These are phyloP conservation scores for Staphylotrichum tortipilum DNA, from an alignment of 495 filamentous ascomycete genomes.

Conservation along the genomic window DNA sequence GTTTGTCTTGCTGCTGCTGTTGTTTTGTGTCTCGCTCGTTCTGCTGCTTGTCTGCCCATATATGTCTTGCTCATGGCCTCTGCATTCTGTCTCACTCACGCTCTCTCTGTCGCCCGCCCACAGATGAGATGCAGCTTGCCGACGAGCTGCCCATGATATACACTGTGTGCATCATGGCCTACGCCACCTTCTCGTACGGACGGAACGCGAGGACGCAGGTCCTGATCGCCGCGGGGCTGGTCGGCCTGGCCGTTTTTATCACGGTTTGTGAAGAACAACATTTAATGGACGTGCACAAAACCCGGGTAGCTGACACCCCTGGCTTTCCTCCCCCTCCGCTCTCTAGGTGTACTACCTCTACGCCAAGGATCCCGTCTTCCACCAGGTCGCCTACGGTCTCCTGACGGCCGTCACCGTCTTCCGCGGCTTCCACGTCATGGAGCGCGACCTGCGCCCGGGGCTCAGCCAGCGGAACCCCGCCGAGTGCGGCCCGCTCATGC, in stretches of 20 bases:
- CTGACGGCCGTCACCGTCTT: slow-evolving; percentile 72
- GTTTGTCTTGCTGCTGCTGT: background rate
- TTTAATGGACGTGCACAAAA: too few relatives aligned
- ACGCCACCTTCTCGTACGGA: slow-evolving; percentile 73
- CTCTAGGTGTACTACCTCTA: slow-evolving; percentile 74
- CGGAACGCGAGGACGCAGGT: slow-evolving; percentile 46
- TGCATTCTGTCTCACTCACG: too few relatives aligned
- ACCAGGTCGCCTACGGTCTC: slow-evolving; percentile 79
- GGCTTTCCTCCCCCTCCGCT: too few relatives aligned
- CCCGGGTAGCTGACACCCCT: too few relatives aligned
- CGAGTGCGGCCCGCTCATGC: slow-evolving; percentile 67
- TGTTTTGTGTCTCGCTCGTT: background rate
- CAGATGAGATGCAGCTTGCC: slow-evolving; percentile 95
- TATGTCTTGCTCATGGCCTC: too few relatives aligned
- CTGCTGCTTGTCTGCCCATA: background rate
- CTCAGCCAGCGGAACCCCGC: slow-evolving; percentile 34
- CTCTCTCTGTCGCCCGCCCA: too few relatives aligned
- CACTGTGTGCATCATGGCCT: slow-evolving; percentile 81
- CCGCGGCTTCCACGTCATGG: slow-evolving; percentile 86
- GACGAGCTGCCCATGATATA: slow-evolving; percentile 98
- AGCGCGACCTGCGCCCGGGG: slow-evolving; percentile 59
- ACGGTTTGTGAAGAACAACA: slow-evolving; percentile 54
- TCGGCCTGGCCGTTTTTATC: slow-evolving; percentile 65
- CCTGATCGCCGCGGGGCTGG: slow-evolving; percentile 51
- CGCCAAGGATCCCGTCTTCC: slow-evolving; percentile 85